Conservation (phyloP, 305 asterid genomes). For the Fraxinus paxiana region DNA sequence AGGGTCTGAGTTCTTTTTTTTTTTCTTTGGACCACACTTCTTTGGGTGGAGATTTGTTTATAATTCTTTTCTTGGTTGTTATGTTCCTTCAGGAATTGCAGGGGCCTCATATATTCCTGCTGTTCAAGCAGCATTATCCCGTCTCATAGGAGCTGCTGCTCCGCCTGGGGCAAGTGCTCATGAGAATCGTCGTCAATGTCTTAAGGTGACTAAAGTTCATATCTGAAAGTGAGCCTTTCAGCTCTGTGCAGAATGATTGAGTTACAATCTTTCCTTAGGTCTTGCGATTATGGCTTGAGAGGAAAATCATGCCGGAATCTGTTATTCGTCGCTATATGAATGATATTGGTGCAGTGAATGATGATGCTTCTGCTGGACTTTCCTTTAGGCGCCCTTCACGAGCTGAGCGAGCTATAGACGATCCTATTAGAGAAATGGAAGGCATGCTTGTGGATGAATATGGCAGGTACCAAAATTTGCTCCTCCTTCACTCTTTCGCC, state of each 20-base stretch:
- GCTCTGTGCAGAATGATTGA: conserved; percentile 22
- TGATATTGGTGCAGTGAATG: conserved; percentile 53
- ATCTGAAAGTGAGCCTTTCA: conserved; percentile 12
- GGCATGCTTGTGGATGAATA: conserved; percentile 92
- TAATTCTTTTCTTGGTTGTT: not conserved
- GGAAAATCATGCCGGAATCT: conserved; percentile 75
- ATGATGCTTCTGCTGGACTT: conserved; percentile 58
- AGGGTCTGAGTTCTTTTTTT: not conserved
- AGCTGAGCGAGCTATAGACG: conserved; percentile 81
- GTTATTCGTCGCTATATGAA: conserved; percentile 64
- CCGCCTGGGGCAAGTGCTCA: conserved; percentile 47
- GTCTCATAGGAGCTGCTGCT: conserved; percentile 48
- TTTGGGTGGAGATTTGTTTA: not conserved
- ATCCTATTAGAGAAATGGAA: conserved; percentile 93
- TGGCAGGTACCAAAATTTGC: conserved; percentile 58
- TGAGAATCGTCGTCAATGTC: conserved; percentile 58
- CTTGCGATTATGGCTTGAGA: conserved; percentile 85
- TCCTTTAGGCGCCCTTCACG: conserved; percentile 78
- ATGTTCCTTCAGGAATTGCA: conserved; percentile 39
- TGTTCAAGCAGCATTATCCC: conserved; percentile 47
- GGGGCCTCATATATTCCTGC: conserved; percentile 51
- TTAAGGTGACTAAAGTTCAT: conserved; percentile 35
- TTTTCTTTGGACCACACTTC: not conserved
- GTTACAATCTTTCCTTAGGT: conserved; percentile 46
- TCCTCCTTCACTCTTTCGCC: not conserved